Percentiles rank a stretch among this genome's conserved stretches.
phyloP scores from a whole-genome alignment of 129 eudicot genomes.

The Deinandra increscens region DNA sequence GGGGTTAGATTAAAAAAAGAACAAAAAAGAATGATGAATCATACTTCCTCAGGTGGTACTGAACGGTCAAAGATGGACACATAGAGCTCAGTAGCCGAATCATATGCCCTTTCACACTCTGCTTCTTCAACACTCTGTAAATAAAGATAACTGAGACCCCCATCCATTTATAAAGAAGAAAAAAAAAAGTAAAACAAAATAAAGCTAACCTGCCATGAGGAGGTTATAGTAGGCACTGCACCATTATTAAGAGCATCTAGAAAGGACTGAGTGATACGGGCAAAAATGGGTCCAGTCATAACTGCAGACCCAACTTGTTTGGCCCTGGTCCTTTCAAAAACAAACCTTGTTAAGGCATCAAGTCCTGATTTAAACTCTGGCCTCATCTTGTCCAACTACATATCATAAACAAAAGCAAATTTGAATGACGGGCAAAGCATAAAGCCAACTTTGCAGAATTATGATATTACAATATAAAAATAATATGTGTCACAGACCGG shows the following conservation, averaged over 20 bases:
- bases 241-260: constrained; percentile 97
- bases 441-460: constrained; percentile 9
- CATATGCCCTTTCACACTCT: constrained; percentile 97
- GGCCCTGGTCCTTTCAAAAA: constrained; percentile 95
- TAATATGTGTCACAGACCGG: constrained; percentile 49
- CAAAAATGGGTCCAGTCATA: constrained; percentile 95
- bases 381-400: constrained; percentile 80
- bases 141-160: neutral
- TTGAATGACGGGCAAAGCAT: constrained; percentile 7
- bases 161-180: neutral
- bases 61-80: constrained; percentile 80
- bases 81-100: constrained; percentile 74
- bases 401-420: constrained; percentile 1
- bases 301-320: constrained; percentile 90
- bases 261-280: constrained; percentile 92
- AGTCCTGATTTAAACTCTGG: constrained; percentile 91
- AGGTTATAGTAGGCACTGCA: constrained; percentile 96
- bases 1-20: neutral
- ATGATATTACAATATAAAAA: neutral
- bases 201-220: constrained; percentile 93
- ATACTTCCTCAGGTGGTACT: constrained; percentile 94
- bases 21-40: constrained; percentile 15
- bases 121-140: constrained; percentile 96
- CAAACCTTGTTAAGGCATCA: constrained; percentile 87
- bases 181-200: neutral